Evolutionary conservation across 768 basidiomycete species (phyloP), one percentile per base, ranked within the genome.

Genomic region (Scleroderma citrinum): DNA sequence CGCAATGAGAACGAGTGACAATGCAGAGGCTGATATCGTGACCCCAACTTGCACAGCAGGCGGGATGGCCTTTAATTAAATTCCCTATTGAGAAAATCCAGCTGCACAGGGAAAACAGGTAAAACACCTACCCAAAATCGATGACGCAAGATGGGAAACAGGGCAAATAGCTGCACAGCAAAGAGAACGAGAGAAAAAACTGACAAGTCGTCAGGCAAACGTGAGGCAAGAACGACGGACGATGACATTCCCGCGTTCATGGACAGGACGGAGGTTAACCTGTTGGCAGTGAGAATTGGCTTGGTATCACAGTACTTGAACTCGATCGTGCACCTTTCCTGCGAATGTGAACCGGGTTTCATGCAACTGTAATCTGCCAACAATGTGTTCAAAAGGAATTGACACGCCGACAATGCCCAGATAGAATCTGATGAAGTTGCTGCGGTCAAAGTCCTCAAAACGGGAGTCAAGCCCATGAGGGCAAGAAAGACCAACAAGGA

Each of bases 371-470:
- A 95, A 67, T 96, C 92, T 13, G 87, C 87, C 42, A 97, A 71
- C 50, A 94, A 70, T 17, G 83, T 75, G 63, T 94, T 92, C 34
- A 96, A 71, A 46, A 81, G 71, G 66, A 97, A 90, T 38, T 98
- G 78, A 45, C 76, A 74, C 3, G 89, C 88, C n/a, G 92, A 81
- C 44, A 97, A 69, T 6, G 95, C 93, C 92, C 92, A 97, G 55
- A 98, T 94, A 24, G 92, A 92, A 65, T 99, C 96, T 12, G 89
- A 89, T 34, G 95, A 96, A 4, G 94, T 97, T 21, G 94, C 91
- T 34, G 90, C 87, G 24, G 92, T 95, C 60, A 99, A 71, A 5
- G 95, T 97, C 60, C 85, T 81, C 48, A 98, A 72, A 10, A 97
- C 87, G 13, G 96, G 96, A 3, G 93, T 85, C 47, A 97, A 74